These are phyloP conservation scores for Mycena chlorophos DNA, from an alignment of 768 basidiomycete species.

Conservation along the genomic window DNA sequence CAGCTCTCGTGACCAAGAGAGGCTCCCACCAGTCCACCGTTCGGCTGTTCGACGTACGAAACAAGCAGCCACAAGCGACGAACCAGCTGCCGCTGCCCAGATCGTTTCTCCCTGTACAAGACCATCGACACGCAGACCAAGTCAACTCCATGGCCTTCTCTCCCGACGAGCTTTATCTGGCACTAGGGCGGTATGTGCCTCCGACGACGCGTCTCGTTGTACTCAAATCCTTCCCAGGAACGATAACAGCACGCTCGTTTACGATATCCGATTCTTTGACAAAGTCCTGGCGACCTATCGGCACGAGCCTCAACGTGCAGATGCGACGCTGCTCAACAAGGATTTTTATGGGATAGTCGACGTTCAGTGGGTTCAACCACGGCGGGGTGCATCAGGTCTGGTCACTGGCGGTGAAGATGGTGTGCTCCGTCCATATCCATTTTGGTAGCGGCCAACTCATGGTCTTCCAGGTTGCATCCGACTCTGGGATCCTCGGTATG, in stretches of 20 bases:
- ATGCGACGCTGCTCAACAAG: constrained; percentile 29
- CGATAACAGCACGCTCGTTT: constrained; percentile 61
- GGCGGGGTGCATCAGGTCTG: constrained; percentile 45
- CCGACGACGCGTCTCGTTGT: neutral
- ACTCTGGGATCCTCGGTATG: constrained; percentile 56
- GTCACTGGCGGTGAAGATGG: constrained; percentile 68
- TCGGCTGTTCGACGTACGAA: constrained; percentile 54
- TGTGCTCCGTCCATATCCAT: constrained; percentile 28
- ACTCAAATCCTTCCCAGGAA: neutral
- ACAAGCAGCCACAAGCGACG: constrained; percentile 29
- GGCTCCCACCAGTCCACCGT: constrained; percentile 28
- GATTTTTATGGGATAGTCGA: constrained; percentile 52
- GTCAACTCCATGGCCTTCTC: constrained; percentile 56
- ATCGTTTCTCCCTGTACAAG: constrained; percentile 10
- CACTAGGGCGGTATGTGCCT: constrained; percentile 44
- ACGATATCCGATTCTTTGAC: constrained; percentile 57
- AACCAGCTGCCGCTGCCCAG: constrained; percentile 31
- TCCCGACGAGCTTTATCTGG: constrained; percentile 60
- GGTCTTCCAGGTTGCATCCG: constrained; percentile 61
- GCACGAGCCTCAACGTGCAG: constrained; percentile 43
- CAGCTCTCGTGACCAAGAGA: constrained; percentile 33
- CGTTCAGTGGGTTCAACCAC: constrained; percentile 53
- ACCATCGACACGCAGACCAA: constrained; percentile 41
- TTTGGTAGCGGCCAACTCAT: neutral
- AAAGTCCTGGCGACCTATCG: constrained; percentile 49